Evolutionary conservation across 179 eudicot species (phyloP).

Genomic region (Dionaea muscipula): DNA sequence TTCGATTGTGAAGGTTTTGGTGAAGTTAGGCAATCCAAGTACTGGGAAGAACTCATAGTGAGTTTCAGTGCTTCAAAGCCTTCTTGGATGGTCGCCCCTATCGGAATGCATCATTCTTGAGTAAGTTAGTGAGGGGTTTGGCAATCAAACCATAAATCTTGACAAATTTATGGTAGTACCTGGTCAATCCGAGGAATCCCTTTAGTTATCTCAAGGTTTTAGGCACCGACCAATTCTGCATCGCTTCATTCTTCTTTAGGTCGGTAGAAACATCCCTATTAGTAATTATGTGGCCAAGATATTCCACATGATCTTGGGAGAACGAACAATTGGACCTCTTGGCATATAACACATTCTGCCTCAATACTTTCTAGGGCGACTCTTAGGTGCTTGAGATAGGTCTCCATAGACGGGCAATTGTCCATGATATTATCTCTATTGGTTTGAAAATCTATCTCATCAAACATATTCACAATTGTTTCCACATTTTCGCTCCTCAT

Average conservation of each 20-base stretch:
- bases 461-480: too few species aligned
- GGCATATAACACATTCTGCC: too few species aligned
- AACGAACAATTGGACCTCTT: too few species aligned
- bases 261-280: background rate
- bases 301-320: too few species aligned
- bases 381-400: too few species aligned
- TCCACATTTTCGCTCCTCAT: too few species aligned
- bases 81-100: background rate
- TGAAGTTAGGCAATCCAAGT: background rate
- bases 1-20: background rate
- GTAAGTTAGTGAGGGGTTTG: background rate
- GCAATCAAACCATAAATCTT: background rate
- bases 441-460: too few species aligned
- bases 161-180: background rate
- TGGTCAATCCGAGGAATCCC: conserved; percentile 1
- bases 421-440: too few species aligned
- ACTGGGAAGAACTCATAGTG: background rate
- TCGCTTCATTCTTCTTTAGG: background rate
- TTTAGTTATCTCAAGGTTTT: background rate
- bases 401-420: too few species aligned
- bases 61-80: background rate
- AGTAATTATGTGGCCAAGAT: background rate
- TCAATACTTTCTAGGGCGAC: too few species aligned
- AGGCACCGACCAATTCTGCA: conserved; percentile 1
- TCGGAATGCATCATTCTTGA: too few species aligned